phyloP scores from a whole-genome alignment of 2,329 filamentous ascomycete genomes.

The Beauveria sp. region DNA sequence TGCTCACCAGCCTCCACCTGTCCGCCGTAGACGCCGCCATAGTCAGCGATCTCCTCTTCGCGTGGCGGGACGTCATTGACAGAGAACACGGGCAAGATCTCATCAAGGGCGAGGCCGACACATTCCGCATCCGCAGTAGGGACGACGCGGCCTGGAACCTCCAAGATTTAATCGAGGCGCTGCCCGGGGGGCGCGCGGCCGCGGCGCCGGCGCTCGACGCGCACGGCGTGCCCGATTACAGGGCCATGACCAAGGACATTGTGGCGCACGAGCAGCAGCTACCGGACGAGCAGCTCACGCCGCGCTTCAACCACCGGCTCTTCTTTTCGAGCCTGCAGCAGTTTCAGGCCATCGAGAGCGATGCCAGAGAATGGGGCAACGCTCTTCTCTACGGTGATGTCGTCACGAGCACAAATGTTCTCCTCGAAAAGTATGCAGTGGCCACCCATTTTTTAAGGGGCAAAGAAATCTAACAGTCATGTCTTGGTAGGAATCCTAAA shows the following conservation, averaged over 20 bases:
- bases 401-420: constrained; percentile 86
- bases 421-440: constrained; percentile 69
- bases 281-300: constrained; percentile 66
- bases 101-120: constrained; percentile 75
- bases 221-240: constrained; percentile 66
- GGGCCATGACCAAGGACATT: constrained; percentile 63
- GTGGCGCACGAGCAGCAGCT: constrained; percentile 61
- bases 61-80: constrained; percentile 60
- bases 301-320: constrained; percentile 75
- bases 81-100: constrained; percentile 59
- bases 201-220: constrained; percentile 22
- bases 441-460: too few species aligned
- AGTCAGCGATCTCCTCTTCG: constrained; percentile 59
- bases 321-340: constrained; percentile 66
- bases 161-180: constrained; percentile 43
- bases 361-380: constrained; percentile 64
- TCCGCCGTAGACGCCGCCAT: constrained; percentile 60
- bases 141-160: constrained; percentile 50
- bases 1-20: constrained; percentile 75
- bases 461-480: constrained; percentile 28
- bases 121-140: constrained; percentile 67
- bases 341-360: constrained; percentile 52
- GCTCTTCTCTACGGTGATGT: constrained; percentile 82
- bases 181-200: constrained; percentile 28
- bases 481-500: constrained; percentile 56